phyloP scores from a whole-genome alignment of 805 yeast genomes.

The Pichia occidentalis region DNA sequence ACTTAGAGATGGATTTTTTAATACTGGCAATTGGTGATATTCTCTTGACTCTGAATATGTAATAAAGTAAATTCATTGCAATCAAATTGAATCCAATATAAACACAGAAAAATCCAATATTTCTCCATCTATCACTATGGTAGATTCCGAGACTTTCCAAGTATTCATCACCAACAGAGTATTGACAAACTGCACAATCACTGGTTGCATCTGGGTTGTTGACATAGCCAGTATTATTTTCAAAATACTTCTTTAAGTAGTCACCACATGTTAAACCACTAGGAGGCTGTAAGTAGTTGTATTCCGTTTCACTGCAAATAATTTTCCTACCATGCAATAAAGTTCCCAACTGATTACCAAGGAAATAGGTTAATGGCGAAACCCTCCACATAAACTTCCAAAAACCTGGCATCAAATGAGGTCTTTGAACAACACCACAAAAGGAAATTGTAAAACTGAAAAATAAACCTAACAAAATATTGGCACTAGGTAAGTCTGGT shows the following conservation, averaged over 20 bases:
- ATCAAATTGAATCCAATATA: slow-evolving; percentile 44
- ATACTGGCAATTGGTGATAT: not conserved
- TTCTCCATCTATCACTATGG: slow-evolving; percentile 53
- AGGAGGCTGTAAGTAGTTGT: slow-evolving; percentile 46
- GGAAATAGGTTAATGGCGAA: slow-evolving; percentile 66
- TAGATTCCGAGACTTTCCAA: slow-evolving; percentile 37
- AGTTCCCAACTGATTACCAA: slow-evolving; percentile 45
- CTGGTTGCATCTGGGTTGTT: slow-evolving; percentile 42
- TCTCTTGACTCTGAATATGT: slow-evolving; percentile 13
- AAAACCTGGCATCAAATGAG: slow-evolving; percentile 49
- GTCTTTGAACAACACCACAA: slow-evolving; percentile 63
- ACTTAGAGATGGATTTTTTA: too few species aligned
- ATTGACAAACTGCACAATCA: slow-evolving; percentile 44
- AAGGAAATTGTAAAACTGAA: slow-evolving; percentile 55
- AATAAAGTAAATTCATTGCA: slow-evolving; percentile 14
- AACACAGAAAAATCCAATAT: slow-evolving; percentile 54
- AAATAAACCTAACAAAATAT: slow-evolving; percentile 47
- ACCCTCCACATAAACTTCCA: slow-evolving; percentile 72
- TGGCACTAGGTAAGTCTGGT: slow-evolving; percentile 61
- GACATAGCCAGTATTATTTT: slow-evolving; percentile 47
- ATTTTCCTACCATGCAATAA: slow-evolving; percentile 46
- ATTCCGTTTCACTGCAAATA: slow-evolving; percentile 41
- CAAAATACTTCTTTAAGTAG: slow-evolving; percentile 38
- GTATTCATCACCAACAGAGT: slow-evolving; percentile 39
- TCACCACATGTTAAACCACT: slow-evolving; percentile 57